Base-by-base conservation (phyloP, 192 early-diverging fungal genomes). In the Gaertneriomyces semiglobifer region DNA sequence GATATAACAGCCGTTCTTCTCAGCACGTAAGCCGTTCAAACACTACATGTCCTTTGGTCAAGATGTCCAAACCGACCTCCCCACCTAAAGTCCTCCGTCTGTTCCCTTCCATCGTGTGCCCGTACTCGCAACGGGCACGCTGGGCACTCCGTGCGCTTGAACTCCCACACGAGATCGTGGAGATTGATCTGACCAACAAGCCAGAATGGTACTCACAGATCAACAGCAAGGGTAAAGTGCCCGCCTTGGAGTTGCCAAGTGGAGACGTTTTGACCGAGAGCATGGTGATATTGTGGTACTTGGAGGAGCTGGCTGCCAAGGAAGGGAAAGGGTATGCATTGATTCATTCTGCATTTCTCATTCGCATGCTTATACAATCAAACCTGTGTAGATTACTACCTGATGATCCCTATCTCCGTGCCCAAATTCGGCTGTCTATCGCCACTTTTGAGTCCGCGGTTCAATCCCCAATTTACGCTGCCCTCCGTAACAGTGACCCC, bases 181-280 rank as follows among this genome's bases (percentile, higher is more conserved):
- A 50, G 48, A 50, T 50, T 18, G 48, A 50, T 50, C 48, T 50
- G 12, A 18, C 48, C 48, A 50, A 50, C 48, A 50, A 50, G 48
- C 48, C 48, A 12, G 48, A 50, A 50, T 50, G 48, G 48, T 50
- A 50, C 48, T 18, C 48, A 2, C 12, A 50, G 48, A 18, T 50
- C 48, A 50, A 50, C 48, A 12, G 12, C 18, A 12, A 18, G 48
- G 48, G 12, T 18, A 50, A 12, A 2, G 48, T 50, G 12, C 48
- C 48, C 12, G 48, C 48, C 12, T 18, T 50, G 12, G 48, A 50
- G 16, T 18, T 50, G 12, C 48, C 48, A 12, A 18, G 1, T 50
- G 48, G 48, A 12, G 16, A 50, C 12, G 48, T 50, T 18, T 50
- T 50, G 1, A 50, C 18, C 18, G 48, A 50, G 48, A n/a, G 12